These are phyloP conservation scores for Salix dunnii DNA, from an alignment of 345 rosid genomes.

Conservation along the genomic window DNA sequence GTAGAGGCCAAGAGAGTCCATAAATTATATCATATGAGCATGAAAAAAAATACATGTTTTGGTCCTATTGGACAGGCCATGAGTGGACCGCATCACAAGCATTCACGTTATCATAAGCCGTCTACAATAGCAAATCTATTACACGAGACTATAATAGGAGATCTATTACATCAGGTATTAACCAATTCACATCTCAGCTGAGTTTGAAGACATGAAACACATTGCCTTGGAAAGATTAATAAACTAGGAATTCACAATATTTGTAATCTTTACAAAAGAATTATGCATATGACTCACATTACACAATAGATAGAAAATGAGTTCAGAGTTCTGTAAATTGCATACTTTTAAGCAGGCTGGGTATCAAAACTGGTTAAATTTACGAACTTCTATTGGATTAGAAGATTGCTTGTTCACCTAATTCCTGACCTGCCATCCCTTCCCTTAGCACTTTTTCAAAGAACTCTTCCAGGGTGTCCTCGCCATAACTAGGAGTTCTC, in stretches of 20 bases:
- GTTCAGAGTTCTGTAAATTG: not conserved
- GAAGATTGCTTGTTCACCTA: conserved; percentile 83
- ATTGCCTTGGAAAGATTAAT: not conserved
- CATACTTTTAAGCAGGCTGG: conserved; percentile 4
- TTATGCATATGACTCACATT: not conserved
- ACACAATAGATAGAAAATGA: not conserved
- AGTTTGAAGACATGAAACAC: not conserved
- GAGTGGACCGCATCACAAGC: no score
- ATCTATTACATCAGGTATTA: no score
- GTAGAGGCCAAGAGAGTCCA: no score
- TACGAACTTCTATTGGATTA: conserved; percentile 27
- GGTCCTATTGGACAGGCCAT: no score
- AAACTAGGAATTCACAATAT: not conserved
- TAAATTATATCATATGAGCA: no score
- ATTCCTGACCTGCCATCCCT: conserved; percentile 93
- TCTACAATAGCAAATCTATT: no score
- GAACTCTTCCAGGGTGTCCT: conserved; percentile 80
- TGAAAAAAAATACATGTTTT: no score
- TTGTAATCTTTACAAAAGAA: conserved; percentile 9
- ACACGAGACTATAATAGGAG: no score
- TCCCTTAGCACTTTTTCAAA: conserved; percentile 70
- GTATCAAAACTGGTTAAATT: conserved; percentile 20
- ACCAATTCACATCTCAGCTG: no score
- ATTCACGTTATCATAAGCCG: no score
- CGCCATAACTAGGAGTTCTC: conserved; percentile 87